Base-by-base conservation (phyloP, 768 basidiomycete species). In the Tylopilus subfusipes region DNA sequence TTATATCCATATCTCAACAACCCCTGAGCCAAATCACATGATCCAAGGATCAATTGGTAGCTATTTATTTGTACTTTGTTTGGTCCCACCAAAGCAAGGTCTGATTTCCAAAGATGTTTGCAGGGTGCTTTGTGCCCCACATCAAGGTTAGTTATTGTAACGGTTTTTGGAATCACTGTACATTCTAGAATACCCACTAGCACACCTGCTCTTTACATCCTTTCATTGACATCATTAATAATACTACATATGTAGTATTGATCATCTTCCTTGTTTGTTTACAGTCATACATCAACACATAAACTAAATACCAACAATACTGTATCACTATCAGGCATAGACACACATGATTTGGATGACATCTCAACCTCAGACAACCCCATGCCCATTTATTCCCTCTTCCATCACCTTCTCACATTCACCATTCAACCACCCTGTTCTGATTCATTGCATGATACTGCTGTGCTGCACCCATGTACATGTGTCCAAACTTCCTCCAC, bases 361-460 rank as follows among this genome's bases (percentile, higher is more conserved):
- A 16, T 29, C 61, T 54, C 58, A 11, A 45, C 50, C 7, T 14
- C 54, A 27, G 54, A 58, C 63, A 50, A 59, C 30, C 75, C 75
- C 1, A 69, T 60, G 18, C 82, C 88, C 2, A 69, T 86, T 11
- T 88, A 82, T 63, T 75, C 61, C 49, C 21, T 33, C 16, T 50
- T 83, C 13, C 69, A 76, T 33, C 83, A 86, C 11, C 78, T 90
- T 24, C 73, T 90, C 14, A 86, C 83, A 5, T 88, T 79, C 59
- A 77, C 80, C 10, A 70, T 73, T n/a, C 72, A 68, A 11, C 63
- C 72, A 29, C 65, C 74, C 16, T 63, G 63, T 36, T 30, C 61
- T 4, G 66, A 67, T 59, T 42, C 30, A 24, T 62, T 61, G 8
- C 64, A 52, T 31, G 62, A 50, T 19, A 48, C 48, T 4, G 49